Evolutionary conservation across 257 asterid genomes (phyloP).

Genomic region (Nicotiana noctiflora): DNA sequence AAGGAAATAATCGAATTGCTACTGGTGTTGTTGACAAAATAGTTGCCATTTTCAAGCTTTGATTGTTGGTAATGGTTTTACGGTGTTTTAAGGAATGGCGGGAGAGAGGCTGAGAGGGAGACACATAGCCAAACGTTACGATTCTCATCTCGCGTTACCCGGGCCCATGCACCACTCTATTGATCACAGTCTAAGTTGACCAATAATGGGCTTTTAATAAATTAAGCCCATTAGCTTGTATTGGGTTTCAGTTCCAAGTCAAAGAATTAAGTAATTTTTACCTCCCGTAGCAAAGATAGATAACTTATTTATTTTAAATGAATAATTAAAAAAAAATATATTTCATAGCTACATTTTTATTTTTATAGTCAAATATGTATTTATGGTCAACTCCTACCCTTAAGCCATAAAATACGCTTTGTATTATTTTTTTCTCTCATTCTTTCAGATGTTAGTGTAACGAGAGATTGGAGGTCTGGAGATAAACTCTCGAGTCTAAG

Average conservation of each 20-base stretch:
- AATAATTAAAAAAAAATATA: too few species aligned
- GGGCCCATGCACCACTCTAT: not conserved
- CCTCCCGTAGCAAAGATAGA: too few species aligned
- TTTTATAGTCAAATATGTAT: too few species aligned
- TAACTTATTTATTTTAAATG: too few species aligned
- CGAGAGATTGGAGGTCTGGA: too few species aligned
- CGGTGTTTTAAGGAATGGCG: slow-evolving; percentile 14
- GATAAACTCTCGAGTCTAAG: too few species aligned
- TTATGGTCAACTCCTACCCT: too few species aligned
- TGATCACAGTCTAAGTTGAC: not conserved
- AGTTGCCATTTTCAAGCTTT: slow-evolving; percentile 24
- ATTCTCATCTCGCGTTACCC: not conserved
- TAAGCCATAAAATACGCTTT: too few species aligned
- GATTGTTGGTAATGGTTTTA: not conserved
- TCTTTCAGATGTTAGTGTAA: too few species aligned
- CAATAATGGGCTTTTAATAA: not conserved
- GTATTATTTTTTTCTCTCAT: too few species aligned
- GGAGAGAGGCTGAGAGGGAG: slow-evolving; percentile 14
- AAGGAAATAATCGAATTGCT: slow-evolving; percentile 21
- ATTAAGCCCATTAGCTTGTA: not conserved
- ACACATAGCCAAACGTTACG: slow-evolving; percentile 5
- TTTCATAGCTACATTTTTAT: too few species aligned
- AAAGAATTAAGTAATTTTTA: too few species aligned
- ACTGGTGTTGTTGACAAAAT: slow-evolving; percentile 10
- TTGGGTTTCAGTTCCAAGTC: not conserved